These are phyloP conservation scores for Penicillium corylophilum DNA, from an alignment of 2,329 filamentous ascomycete species.

Conservation along the genomic window DNA sequence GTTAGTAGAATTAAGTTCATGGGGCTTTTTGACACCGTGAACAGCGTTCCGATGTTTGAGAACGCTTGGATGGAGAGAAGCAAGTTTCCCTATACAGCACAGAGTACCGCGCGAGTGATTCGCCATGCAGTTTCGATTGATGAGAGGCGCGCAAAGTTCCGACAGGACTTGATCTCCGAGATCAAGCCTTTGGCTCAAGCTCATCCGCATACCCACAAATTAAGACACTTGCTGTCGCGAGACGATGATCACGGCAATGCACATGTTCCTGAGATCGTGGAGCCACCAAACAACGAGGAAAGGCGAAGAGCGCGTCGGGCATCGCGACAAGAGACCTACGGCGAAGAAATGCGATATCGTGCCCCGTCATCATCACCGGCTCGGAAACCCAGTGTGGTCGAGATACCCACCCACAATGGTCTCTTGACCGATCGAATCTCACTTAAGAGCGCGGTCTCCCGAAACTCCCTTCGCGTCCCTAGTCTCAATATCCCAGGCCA, in stretches of 20 bases:
- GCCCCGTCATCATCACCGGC: slow-evolving; percentile 7
- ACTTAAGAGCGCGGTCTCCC: slow-evolving; percentile 9
- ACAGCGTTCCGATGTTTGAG: slow-evolving; percentile 75
- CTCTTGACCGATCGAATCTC: slow-evolving; percentile 6
- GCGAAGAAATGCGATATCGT: slow-evolving; percentile 9
- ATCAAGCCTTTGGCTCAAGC: slow-evolving; percentile 25
- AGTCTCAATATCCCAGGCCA: not conserved
- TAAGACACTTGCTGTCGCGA: slow-evolving; percentile 5
- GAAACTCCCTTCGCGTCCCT: slow-evolving; percentile 5
- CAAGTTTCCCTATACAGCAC: slow-evolving; percentile 63
- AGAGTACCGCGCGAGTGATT: slow-evolving; percentile 53
- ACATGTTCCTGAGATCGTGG: slow-evolving; percentile 8
- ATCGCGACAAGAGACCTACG: not conserved
- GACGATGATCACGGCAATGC: slow-evolving; percentile 1
- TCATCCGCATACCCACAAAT: slow-evolving; percentile 20
- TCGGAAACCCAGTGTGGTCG: slow-evolving; percentile 2
- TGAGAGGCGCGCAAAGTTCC: slow-evolving; percentile 57
- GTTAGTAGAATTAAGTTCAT: slow-evolving; percentile 71
- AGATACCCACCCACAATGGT: not conserved
- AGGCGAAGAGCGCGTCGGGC: not conserved
- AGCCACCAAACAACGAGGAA: not conserved
- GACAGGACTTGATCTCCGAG: slow-evolving; percentile 50
- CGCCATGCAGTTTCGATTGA: slow-evolving; percentile 58
- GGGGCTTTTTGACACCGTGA: slow-evolving; percentile 78
- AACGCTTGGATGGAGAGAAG: slow-evolving; percentile 67